phyloP scores from a whole-genome alignment of 1,284 basidiomycete species.

The Trichosporon faecale region DNA sequence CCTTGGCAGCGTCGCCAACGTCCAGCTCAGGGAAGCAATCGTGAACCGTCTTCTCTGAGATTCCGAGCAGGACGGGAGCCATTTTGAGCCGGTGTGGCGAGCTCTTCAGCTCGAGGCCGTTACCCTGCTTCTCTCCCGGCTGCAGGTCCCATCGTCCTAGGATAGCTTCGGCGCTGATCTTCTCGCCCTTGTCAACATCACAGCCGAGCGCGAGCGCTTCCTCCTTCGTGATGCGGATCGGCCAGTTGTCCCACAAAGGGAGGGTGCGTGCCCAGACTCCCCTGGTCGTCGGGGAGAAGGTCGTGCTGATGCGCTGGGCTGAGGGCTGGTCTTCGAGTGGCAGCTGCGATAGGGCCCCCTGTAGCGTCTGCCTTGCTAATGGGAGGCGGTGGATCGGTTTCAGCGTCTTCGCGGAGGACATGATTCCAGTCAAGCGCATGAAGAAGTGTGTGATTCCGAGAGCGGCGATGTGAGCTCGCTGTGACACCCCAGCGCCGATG shows the following conservation, averaged over 20 bases:
- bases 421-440: conserved; percentile 1
- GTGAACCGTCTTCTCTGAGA: conserved; percentile 63
- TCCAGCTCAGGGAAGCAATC: conserved; percentile 83
- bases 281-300: conserved; percentile 53
- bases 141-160: conserved; percentile 46
- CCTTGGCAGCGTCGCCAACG: conserved; percentile 71
- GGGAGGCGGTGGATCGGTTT: conserved; percentile 40
- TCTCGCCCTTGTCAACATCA: conserved; percentile 55
- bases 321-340: conserved; percentile 58
- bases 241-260: conserved; percentile 80
- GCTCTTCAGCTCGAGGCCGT: conserved; percentile 31
- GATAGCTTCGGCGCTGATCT: conserved; percentile 60
- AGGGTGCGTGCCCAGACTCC: conserved; percentile 70
- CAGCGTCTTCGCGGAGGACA: conserved; percentile 10
- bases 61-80: conserved; percentile 62
- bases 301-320: conserved; percentile 66
- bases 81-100: conserved; percentile 55
- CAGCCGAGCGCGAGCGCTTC: conserved; percentile 62
- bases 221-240: conserved; percentile 67
- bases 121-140: conserved; percentile 25
- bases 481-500: too few relatives aligned
- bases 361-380: conserved; percentile 35
- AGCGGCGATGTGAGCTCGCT: too few relatives aligned
- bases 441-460: background rate
- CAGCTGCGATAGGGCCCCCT: conserved; percentile 32